These are phyloP conservation scores for Sapria himalayana DNA, from an alignment of 345 rosid species.

Conservation along the genomic window DNA sequence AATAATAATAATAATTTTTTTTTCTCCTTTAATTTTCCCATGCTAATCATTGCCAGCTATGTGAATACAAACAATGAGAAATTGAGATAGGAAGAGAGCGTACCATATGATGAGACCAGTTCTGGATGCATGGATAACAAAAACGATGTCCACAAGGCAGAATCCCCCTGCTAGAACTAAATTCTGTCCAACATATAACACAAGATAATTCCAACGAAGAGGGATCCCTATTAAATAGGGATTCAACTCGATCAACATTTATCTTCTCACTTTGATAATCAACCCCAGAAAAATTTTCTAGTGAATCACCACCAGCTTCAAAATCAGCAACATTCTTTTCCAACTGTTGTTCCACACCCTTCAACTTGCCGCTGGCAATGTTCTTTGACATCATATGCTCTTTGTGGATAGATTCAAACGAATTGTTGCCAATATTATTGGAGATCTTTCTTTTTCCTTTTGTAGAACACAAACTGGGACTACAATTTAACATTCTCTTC, in stretches of 20 bases:
- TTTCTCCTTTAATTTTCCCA: too few relatives aligned
- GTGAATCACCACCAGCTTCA: constrained; percentile 15
- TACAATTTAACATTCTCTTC: constrained; percentile 10
- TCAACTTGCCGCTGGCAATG: constrained; percentile 12
- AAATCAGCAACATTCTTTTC: constrained; percentile 5
- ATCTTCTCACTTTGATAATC: constrained; percentile 9
- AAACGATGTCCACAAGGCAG: constrained; percentile 90
- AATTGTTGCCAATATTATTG: constrained; percentile 10
- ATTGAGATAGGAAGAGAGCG: constrained; percentile 7
- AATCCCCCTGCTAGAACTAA: constrained; percentile 65
- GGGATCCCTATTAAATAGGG: constrained; percentile 9
- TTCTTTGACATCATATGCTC: constrained; percentile 27
- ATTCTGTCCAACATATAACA: constrained; percentile 83
- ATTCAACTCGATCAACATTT: constrained; percentile 11
- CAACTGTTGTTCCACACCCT: constrained; percentile 17
- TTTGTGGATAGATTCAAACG: constrained; percentile 19
- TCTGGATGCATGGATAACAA: constrained; percentile 73
- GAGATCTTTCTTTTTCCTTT: constrained; percentile 14
- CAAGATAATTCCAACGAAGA: constrained; percentile 46
- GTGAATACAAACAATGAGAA: too few relatives aligned
- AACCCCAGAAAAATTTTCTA: constrained; percentile 10
- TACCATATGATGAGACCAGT: constrained; percentile 75
- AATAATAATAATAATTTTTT: too few relatives aligned
- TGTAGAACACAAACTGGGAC: constrained; percentile 3
- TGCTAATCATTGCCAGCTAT: too few relatives aligned